phyloP scores from a whole-genome alignment of 148 eudicot species.

The Suaeda aralocaspica region DNA sequence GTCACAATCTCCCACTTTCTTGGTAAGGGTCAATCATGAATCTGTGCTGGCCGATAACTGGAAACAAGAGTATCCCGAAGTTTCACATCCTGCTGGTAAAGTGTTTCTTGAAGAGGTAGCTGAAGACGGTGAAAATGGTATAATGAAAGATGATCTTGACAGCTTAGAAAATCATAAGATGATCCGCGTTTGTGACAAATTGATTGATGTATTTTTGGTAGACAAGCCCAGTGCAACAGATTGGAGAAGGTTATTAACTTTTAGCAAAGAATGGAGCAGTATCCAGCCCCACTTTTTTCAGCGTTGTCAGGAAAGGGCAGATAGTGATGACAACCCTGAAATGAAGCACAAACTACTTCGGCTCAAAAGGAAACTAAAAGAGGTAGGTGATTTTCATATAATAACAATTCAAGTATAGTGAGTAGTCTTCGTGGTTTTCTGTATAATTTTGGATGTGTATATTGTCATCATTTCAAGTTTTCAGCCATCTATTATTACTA shows the following conservation, averaged over 20 bases:
- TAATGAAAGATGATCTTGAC: constrained; percentile 28
- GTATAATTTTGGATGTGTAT: not conserved
- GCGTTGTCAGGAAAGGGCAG: constrained; percentile 76
- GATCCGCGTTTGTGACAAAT: constrained; percentile 73
- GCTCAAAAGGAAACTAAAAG: constrained; percentile 82
- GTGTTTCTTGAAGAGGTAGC: constrained; percentile 21
- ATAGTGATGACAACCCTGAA: constrained; percentile 64
- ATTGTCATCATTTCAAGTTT: not conserved
- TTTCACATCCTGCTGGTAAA: constrained; percentile 24
- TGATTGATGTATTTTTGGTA: constrained; percentile 79
- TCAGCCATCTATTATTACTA: not conserved
- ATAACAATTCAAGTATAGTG: not conserved
- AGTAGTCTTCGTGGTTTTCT: not conserved
- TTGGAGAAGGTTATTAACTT: constrained; percentile 81
- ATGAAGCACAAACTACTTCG: constrained; percentile 66
- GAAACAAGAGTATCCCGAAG: constrained; percentile 27
- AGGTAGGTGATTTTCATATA: constrained; percentile 41
- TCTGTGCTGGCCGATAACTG: constrained; percentile 34
- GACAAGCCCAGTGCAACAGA: constrained; percentile 83
- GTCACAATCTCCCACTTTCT: constrained; percentile 28
- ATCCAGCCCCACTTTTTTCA: constrained; percentile 68
- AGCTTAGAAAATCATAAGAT: constrained; percentile 41
- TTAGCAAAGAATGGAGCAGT: constrained; percentile 70
- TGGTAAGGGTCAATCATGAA: constrained; percentile 30
- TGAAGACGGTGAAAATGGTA: constrained; percentile 20